phyloP scores from a whole-genome alignment of 768 basidiomycete species.

The Xanthoconium purpureum region DNA sequence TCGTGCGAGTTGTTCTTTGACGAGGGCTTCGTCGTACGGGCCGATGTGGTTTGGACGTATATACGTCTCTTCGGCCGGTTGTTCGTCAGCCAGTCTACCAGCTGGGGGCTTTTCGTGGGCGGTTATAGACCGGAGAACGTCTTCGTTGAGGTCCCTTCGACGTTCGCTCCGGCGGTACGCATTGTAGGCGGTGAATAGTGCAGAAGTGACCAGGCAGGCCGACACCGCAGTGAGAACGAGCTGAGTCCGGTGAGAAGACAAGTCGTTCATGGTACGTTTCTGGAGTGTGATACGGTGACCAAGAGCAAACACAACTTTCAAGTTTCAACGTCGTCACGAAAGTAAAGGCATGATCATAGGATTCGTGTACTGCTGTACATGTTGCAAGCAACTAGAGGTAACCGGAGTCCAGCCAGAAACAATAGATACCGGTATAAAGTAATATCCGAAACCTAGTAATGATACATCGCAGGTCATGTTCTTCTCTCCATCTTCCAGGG shows the following conservation, averaged over 20 bases:
- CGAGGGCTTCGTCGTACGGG: constrained; percentile 73
- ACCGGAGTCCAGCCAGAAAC: constrained; percentile 10
- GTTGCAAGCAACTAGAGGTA: constrained; percentile 1
- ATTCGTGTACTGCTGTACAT: not conserved
- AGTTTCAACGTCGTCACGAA: too few species aligned
- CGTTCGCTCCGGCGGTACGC: constrained; percentile 44
- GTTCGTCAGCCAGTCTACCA: constrained; percentile 1
- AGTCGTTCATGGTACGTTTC: constrained; percentile 17
- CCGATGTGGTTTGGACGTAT: constrained; percentile 18
- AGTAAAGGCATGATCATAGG: not conserved
- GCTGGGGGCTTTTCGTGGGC: constrained; percentile 10
- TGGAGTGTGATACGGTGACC: too few species aligned
- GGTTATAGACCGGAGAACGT: constrained; percentile 52
- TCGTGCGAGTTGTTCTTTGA: constrained; percentile 86
- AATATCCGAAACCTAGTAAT: constrained; percentile 12
- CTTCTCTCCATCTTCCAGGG: not conserved
- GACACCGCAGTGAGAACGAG: constrained; percentile 63
- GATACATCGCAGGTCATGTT: constrained; percentile 19
- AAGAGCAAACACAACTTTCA: too few species aligned
- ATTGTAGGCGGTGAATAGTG: constrained; percentile 57
- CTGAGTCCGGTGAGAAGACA: constrained; percentile 51
- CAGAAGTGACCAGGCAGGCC: constrained; percentile 60
- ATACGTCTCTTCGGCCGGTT: constrained; percentile 10
- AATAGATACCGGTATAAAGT: constrained; percentile 31
- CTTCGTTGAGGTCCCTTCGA: constrained; percentile 54